phyloP scores from a whole-genome alignment of 2,329 filamentous ascomycete genomes.

The Sporothrix schenckii region DNA sequence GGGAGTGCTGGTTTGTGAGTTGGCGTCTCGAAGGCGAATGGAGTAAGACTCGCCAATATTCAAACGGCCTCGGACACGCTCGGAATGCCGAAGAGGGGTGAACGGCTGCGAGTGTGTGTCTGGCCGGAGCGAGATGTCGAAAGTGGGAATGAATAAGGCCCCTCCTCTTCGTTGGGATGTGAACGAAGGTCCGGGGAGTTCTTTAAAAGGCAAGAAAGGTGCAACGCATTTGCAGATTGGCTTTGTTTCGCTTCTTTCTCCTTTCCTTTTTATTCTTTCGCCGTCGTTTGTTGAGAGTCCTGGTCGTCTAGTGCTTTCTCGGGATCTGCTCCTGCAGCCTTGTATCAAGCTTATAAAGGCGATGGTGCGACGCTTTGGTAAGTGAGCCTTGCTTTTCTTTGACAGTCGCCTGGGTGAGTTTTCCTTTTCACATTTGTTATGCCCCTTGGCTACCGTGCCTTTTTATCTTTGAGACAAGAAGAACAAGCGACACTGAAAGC shows the following conservation, averaged over 20 bases:
- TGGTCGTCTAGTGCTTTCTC: background rate
- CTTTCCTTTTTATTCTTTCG: background rate
- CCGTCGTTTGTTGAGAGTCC: background rate
- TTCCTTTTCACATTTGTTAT: background rate
- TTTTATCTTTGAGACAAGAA: background rate
- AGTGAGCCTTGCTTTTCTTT: slow-evolving; percentile 10
- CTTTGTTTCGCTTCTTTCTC: background rate
- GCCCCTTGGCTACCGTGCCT: background rate
- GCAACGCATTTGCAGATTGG: background rate
- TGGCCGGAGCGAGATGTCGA: background rate
- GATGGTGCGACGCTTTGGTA: background rate
- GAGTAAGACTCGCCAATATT: slow-evolving; percentile 9
- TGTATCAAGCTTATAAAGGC: background rate
- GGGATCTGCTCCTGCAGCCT: slow-evolving; percentile 8
- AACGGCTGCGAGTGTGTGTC: background rate
- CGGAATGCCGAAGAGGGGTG: slow-evolving; percentile 25
- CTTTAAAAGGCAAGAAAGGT: slow-evolving; percentile 5
- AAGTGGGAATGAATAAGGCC: background rate
- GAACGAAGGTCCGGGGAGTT: background rate
- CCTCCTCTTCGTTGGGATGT: background rate
- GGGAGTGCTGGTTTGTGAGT: background rate
- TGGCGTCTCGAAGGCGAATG: background rate
- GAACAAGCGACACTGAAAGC: background rate
- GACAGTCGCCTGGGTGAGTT: background rate
- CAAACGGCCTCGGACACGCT: slow-evolving; percentile 20